phyloP scores from a whole-genome alignment of 1,284 basidiomycete species.

The Microstroma glucosiphilum region DNA sequence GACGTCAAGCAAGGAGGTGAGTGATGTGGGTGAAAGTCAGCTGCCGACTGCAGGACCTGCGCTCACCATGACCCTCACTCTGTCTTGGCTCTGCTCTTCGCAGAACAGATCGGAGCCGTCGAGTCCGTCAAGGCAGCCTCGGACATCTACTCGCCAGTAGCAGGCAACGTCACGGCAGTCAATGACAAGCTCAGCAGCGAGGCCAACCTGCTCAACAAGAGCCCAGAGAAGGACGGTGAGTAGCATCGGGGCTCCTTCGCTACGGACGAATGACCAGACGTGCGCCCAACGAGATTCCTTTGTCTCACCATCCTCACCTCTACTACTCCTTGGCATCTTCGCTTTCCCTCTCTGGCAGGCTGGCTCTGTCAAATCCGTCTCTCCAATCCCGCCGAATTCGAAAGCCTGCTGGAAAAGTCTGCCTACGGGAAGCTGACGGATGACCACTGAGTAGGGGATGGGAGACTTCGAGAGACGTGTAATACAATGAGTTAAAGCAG shows the following conservation, averaged over 20 bases:
- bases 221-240: conserved; percentile 75
- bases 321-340: too few species aligned
- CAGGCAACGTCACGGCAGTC: conserved; percentile 72
- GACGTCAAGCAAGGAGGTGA: conserved; percentile 71
- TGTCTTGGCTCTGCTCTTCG: not conserved
- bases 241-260: conserved; percentile 11
- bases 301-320: conserved; percentile 3
- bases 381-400: conserved; percentile 64
- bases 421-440: conserved; percentile 73
- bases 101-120: conserved; percentile 88
- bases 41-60: too few species aligned
- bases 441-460: conserved; percentile 16
- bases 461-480: too few species aligned
- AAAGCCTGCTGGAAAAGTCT: conserved; percentile 70
- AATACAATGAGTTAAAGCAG: too few species aligned
- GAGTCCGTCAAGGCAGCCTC: conserved; percentile 98
- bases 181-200: conserved; percentile 67
- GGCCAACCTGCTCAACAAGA: conserved; percentile 82
- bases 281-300: too few species aligned
- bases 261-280: too few species aligned
- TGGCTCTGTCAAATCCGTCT: conserved; percentile 94
- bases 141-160: conserved; percentile 91
- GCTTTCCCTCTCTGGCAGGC: conserved; percentile 56
- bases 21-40: conserved; percentile 20
- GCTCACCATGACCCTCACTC: not conserved